Percentiles rank a stretch among this genome's conserved stretches.
These are phyloP conservation scores for Aureobasidium sp. DNA, from an alignment of 2,329 filamentous ascomycete species.

Conservation along the genomic window DNA sequence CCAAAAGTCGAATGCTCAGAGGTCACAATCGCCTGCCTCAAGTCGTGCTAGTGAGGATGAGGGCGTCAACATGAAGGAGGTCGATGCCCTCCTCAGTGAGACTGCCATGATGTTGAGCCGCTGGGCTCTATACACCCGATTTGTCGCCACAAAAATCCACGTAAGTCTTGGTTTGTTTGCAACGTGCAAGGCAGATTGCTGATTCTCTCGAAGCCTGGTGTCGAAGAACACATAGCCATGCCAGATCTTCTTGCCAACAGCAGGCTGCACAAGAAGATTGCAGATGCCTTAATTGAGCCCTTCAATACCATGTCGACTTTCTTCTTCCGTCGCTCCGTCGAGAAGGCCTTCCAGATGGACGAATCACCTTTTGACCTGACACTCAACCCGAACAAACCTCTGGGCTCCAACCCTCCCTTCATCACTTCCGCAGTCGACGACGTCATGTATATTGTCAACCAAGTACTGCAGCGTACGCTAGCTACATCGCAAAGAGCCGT, in stretches of 20 bases:
- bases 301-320: conserved; percentile 94
- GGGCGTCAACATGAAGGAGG: conserved; percentile 90
- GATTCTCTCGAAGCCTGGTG: background rate
- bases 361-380: conserved; percentile 76
- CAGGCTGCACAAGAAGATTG: conserved; percentile 71
- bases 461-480: conserved; percentile 78
- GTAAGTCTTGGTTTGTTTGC: conserved; percentile 38
- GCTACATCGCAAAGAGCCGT: conserved; percentile 78
- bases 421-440: conserved; percentile 96
- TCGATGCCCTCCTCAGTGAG: conserved; percentile 81
- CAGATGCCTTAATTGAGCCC: conserved; percentile 64
- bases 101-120: conserved; percentile 85
- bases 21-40: conserved; percentile 69
- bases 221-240: conserved; percentile 45
- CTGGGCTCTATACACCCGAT: conserved; percentile 88
- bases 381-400: conserved; percentile 62
- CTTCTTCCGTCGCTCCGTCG: conserved; percentile 91
- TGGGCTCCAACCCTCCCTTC: conserved; percentile 74
- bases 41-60: conserved; percentile 65
- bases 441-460: conserved; percentile 98
- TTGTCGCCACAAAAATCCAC: conserved; percentile 73
- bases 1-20: conserved; percentile 55
- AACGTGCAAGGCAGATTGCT: background rate
- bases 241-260: conserved; percentile 73
- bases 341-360: conserved; percentile 95